Conservation (phyloP, 139 green algal species). For the Ulvella scutata region DNA sequence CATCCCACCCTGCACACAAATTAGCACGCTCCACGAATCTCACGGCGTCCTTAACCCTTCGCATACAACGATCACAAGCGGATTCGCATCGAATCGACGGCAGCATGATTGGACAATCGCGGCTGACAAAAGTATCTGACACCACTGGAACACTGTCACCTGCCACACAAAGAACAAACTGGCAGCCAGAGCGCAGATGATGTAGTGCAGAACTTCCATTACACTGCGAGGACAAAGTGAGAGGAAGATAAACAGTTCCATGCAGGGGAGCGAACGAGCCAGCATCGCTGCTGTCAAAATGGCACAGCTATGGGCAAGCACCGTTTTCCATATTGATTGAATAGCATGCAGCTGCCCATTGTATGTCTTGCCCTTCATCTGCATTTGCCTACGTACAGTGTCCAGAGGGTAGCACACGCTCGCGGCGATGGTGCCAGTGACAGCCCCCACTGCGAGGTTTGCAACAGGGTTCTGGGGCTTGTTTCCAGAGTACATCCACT, state of each 20-base stretch:
- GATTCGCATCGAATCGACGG: no score
- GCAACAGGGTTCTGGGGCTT: slow-evolving; percentile 36
- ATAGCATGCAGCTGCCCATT: slow-evolving; percentile 48
- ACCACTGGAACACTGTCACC: neutral
- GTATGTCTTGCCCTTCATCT: slow-evolving; percentile 78
- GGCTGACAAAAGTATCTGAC: neutral
- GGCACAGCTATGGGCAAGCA: neutral
- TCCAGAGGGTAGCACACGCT: slow-evolving; percentile 83
- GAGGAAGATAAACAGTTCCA: neutral
- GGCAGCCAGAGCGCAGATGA: no score
- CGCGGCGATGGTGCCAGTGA: slow-evolving; percentile 50
- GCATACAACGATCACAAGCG: no score
- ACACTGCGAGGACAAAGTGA: neutral
- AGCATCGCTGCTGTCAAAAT: neutral
- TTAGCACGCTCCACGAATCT: no score
- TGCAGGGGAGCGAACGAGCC: neutral
- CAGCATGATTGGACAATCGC: no score
- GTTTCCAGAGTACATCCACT: slow-evolving; percentile 41
- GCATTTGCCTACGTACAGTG: slow-evolving; percentile 75
- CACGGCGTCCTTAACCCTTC: no score
- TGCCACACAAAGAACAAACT: no score
- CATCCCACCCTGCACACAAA: slow-evolving; percentile 39
- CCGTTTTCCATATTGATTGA: slow-evolving; percentile 30
- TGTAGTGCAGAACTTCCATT: neutral
- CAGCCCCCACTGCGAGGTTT: slow-evolving; percentile 61